Evolutionary conservation across 257 asterid species (phyloP).

Genomic region (Gentiana dahurica): DNA sequence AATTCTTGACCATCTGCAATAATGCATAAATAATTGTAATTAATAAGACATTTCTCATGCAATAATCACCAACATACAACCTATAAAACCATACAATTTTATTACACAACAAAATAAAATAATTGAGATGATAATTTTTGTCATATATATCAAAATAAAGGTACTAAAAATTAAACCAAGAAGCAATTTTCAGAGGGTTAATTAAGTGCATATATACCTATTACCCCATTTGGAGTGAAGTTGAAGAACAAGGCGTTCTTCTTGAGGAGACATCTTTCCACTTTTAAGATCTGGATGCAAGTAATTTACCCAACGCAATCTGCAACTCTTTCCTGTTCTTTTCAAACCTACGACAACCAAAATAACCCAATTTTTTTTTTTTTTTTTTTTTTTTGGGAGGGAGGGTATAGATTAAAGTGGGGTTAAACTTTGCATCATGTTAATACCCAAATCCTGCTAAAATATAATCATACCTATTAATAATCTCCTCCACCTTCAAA

Average conservation of each 20-base stretch:
- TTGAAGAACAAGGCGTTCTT: conserved; percentile 64
- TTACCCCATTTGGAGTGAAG: conserved; percentile 88
- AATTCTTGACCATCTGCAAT: conserved; percentile 79
- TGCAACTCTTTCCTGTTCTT: conserved; percentile 90
- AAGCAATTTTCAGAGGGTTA: too few relatives aligned
- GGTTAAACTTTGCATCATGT: background rate
- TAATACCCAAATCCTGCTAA: conserved; percentile 17
- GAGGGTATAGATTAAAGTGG: too few relatives aligned
- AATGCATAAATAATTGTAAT: too few relatives aligned
- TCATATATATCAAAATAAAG: too few relatives aligned
- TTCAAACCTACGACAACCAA: conserved; percentile 48
- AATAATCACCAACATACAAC: too few relatives aligned
- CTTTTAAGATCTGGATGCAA: conserved; percentile 76
- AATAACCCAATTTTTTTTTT: background rate
- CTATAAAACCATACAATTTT: too few relatives aligned
- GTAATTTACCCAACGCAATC: conserved; percentile 93
- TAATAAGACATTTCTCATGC: too few relatives aligned
- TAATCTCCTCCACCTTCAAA: conserved; percentile 98
- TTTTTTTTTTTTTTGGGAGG: too few relatives aligned
- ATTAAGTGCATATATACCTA: conserved; percentile 26
- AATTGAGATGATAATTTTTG: too few relatives aligned
- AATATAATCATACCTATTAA: conserved; percentile 59
- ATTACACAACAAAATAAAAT: too few relatives aligned
- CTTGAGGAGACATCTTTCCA: conserved; percentile 76
- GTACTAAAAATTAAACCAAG: too few relatives aligned